phyloP scores from a whole-genome alignment of 768 basidiomycete species.

The Pholiota microspora region DNA sequence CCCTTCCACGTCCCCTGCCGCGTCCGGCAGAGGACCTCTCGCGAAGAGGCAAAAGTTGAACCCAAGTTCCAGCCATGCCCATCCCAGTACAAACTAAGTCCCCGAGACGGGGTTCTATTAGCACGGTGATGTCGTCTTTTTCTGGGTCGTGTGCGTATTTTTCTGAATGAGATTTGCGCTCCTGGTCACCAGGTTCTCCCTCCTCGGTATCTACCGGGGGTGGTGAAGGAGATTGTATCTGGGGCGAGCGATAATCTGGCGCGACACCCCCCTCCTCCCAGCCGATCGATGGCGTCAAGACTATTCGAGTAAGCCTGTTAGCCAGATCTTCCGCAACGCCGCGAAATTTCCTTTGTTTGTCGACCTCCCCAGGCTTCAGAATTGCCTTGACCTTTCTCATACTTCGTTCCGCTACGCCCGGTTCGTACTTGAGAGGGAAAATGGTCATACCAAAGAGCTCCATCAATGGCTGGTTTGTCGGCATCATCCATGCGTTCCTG shows the following conservation, averaged over 20 bases:
- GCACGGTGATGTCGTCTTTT: constrained; percentile 51
- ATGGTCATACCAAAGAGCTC: constrained; percentile 23
- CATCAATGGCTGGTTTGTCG: constrained; percentile 18
- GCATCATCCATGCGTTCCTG: constrained; percentile 14
- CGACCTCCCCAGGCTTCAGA: constrained; percentile 5
- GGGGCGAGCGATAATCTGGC: constrained; percentile 10
- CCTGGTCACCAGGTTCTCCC: constrained; percentile 5
- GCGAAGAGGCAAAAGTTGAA: constrained; percentile 48
- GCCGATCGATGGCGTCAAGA: constrained; percentile 54
- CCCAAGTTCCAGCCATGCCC: constrained; percentile 58
- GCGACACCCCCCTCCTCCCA: constrained; percentile 29
- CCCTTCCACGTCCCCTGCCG: constrained; percentile 14
- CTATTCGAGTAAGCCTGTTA: constrained; percentile 43
- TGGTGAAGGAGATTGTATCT: constrained; percentile 2
- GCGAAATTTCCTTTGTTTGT: constrained; percentile 19
- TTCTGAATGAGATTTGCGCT: background rate
- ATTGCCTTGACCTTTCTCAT: constrained; percentile 44
- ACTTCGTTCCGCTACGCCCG: constrained; percentile 49
- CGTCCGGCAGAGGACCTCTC: background rate
- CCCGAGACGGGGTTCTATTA: constrained; percentile 41
- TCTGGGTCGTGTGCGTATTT: constrained; percentile 34
- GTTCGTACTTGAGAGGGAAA: constrained; percentile 18
- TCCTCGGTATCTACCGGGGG: background rate
- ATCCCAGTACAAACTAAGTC: constrained; percentile 46
- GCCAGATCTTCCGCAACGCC: constrained; percentile 49